phyloP scores from a whole-genome alignment of 148 eudicot species.

The Vaccinium vitisidaea region DNA sequence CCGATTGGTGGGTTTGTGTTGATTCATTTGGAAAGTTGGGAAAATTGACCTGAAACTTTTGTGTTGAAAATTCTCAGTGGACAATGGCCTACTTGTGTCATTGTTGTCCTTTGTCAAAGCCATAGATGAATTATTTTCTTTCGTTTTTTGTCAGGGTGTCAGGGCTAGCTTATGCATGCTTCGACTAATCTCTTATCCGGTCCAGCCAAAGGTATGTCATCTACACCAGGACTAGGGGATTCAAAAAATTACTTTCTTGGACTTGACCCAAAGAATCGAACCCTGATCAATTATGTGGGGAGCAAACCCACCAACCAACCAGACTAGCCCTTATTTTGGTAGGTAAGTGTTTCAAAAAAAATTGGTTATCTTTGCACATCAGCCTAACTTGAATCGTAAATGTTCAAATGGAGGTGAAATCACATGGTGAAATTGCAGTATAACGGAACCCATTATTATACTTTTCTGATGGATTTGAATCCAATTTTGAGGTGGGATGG shows the following conservation, averaged over 20 bases:
- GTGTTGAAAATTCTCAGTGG: not conserved
- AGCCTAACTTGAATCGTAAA: not conserved
- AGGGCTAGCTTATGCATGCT: too few relatives aligned
- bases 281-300: too few relatives aligned
- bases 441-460: not conserved
- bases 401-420: not conserved
- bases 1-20: not conserved
- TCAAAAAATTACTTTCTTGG: too few relatives aligned
- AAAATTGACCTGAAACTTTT: not conserved
- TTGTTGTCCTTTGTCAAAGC: too few relatives aligned
- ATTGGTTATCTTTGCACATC: not conserved
- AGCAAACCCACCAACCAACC: too few relatives aligned
- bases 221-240: too few relatives aligned
- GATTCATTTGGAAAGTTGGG: not conserved
- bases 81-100: not conserved
- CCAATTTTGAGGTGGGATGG: too few relatives aligned
- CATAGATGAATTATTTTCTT: not conserved
- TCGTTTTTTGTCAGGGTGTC: not conserved
- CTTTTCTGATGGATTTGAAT: too few relatives aligned
- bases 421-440: not conserved
- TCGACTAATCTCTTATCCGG: too few relatives aligned
- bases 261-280: too few relatives aligned
- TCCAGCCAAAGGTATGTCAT: too few relatives aligned
- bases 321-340: not conserved
- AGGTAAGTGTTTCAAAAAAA: not conserved